phyloP scores from a whole-genome alignment of 2,329 filamentous ascomycete species.

The Mycocentrospora acerina region DNA sequence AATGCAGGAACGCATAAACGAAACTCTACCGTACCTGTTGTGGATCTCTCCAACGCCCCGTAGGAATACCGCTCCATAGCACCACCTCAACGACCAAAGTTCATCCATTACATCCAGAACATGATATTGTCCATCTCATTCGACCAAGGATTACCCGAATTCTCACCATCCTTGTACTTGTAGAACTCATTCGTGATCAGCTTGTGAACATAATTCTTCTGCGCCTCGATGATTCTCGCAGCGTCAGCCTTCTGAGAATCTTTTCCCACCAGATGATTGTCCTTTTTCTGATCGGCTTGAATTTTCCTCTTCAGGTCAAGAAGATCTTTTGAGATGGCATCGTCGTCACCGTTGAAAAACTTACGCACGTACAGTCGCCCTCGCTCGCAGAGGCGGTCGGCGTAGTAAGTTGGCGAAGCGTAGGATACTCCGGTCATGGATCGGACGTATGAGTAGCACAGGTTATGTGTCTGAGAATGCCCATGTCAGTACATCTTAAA shows the following conservation, averaged over 20 bases:
- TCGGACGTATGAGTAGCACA: constrained; percentile 40
- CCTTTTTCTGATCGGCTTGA: too few species aligned
- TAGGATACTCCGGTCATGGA: constrained; percentile 39
- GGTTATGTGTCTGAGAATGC: constrained; percentile 21
- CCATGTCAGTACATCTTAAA: not conserved
- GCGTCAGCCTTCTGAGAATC: too few species aligned
- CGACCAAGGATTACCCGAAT: constrained; percentile 6
- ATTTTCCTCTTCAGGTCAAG: not conserved
- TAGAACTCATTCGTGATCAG: not conserved
- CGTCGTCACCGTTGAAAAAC: constrained; percentile 3
- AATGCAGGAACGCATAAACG: too few species aligned
- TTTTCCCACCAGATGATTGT: too few species aligned
- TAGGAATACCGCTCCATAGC: too few species aligned
- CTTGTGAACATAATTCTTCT: too few species aligned
- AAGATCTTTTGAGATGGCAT: not conserved
- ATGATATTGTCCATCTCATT: constrained; percentile 1
- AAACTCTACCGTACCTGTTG: too few species aligned
- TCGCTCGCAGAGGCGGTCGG: constrained; percentile 44
- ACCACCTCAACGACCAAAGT: too few species aligned
- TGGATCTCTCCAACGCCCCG: too few species aligned
- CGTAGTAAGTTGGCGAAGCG: constrained; percentile 41
- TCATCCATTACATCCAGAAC: constrained; percentile 10
- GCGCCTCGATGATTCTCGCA: too few species aligned
- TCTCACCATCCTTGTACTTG: not conserved
- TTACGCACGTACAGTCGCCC: constrained; percentile 29